Base-by-base conservation (phyloP, 2,329 filamentous ascomycete genomes). In the Penicillium sp. region DNA sequence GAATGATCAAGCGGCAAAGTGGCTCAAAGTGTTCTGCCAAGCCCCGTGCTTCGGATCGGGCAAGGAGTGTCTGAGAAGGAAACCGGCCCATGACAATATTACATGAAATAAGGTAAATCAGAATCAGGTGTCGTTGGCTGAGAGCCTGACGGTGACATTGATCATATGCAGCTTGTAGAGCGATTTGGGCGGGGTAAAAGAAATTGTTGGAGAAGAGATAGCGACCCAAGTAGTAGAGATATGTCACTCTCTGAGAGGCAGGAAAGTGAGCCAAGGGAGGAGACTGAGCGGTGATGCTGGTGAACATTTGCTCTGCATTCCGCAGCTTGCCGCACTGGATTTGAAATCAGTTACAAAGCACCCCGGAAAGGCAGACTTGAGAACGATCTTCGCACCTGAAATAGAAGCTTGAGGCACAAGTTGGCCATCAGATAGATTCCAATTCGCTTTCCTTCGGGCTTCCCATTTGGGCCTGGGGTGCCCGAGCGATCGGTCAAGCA, bases 391-490 rank as follows among this genome's bases (percentile, higher is more conserved):
- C 18, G 18, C 9, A 84, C 82, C 50, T 87, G 84, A 57, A 94
- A 93, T 6, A 95, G 74, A 2, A 95, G 77, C 62, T 89, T 90
- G 32, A 95, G 69, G 25, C 88, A 92, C 15, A 95, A 75, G 57
- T 95, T 95, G 42, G 88, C 89, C 65, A 94, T 88, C 41, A 85
- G 80, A 66, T 95, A 95, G 45, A 95, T 88, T 29, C 86, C 89
- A 8, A 83, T 69, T 57, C 90, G 87, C 60, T 89, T 93, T 37
- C 88, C 87, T 53, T 89, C 84, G 0, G 87, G 86, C 42, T 73
- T 77, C 13, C 78, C 79, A 16, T 75, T 63, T 0, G 72, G 71
- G 10, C 70, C 69, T 9, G 78, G 72, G 16, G 76, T 79, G 12
- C 80, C 80, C 1, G 78, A 82, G 32, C 86, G 77, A 59, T 95